These are phyloP conservation scores for Primulina eburnea DNA, from an alignment of 257 asterid genomes.

Conservation along the genomic window DNA sequence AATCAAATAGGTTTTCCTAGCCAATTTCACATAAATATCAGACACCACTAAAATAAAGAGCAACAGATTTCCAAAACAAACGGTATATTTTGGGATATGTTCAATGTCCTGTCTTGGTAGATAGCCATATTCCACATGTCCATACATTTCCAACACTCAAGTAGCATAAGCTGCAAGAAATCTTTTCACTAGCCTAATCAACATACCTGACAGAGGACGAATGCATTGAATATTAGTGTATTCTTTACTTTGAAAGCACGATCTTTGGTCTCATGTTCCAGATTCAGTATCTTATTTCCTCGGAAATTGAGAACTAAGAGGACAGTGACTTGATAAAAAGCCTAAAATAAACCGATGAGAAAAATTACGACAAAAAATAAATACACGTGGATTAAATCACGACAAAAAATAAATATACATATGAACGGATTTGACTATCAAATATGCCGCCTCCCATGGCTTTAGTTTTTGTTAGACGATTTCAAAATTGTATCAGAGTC, in stretches of 20 bases:
- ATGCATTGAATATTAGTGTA: constrained; percentile 84
- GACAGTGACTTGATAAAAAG: constrained; percentile 81
- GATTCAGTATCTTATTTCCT: constrained; percentile 59
- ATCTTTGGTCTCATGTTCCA: constrained; percentile 39
- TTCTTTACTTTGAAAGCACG: constrained; percentile 71
- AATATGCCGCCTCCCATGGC: neutral
- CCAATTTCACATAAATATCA: too few species aligned
- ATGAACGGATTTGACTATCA: constrained; percentile 57
- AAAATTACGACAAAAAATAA: constrained; percentile 16
- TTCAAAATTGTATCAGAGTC: neutral
- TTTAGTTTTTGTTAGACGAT: too few species aligned
- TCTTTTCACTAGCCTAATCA: neutral
- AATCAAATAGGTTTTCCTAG: too few species aligned
- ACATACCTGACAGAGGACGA: constrained; percentile 82
- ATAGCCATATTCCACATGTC: neutral
- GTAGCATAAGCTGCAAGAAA: constrained; percentile 2
- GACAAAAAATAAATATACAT: constrained; percentile 21
- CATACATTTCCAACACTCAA: neutral
- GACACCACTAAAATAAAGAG: too few species aligned
- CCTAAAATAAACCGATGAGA: constrained; percentile 48
- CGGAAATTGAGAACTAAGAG: constrained; percentile 80
- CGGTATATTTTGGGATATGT: neutral
- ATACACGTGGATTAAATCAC: constrained; percentile 23
- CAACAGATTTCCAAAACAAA: too few species aligned
- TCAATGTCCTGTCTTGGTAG: neutral